Evolutionary conservation across 768 basidiomycete species (phyloP).

Genomic region (Ramaria rubella): DNA sequence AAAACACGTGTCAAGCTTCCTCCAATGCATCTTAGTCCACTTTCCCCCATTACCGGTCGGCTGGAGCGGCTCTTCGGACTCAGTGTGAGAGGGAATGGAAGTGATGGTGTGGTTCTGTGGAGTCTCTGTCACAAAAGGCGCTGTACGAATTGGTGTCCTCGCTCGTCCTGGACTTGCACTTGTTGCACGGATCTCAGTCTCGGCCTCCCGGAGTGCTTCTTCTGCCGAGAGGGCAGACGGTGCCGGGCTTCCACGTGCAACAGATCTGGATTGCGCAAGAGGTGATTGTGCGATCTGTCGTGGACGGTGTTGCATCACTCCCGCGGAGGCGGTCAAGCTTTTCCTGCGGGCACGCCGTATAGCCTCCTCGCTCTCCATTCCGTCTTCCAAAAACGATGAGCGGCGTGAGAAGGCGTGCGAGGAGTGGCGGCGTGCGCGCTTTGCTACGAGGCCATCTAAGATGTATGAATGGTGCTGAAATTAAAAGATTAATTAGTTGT

Average conservation of each 20-base stretch:
- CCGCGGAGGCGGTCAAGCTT: not conserved
- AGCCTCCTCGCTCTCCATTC: not conserved
- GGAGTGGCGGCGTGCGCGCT: conserved; percentile 26
- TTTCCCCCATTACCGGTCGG: conserved; percentile 17
- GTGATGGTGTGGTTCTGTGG: not conserved
- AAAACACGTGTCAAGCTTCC: conserved; percentile 68
- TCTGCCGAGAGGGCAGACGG: not conserved
- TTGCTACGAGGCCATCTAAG: conserved; percentile 45
- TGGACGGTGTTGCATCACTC: not conserved
- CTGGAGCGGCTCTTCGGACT: not conserved
- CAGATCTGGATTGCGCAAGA: not conserved
- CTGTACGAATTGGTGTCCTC: not conserved
- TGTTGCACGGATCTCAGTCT: not conserved
- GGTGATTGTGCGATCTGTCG: not conserved
- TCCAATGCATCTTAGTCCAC: conserved; percentile 81
- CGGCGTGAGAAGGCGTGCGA: conserved; percentile 26
- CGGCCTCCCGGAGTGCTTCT: not conserved
- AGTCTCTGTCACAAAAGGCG: not conserved
- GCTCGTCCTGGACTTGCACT: not conserved
- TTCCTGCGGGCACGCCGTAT: not conserved
- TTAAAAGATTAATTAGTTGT: conserved; percentile 1
- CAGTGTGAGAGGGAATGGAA: not conserved
- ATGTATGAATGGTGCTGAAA: conserved; percentile 83
- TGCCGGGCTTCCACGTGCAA: not conserved
- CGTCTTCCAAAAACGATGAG: not conserved